These are phyloP conservation scores for Fusarium cicatricum DNA, from an alignment of 2,329 filamentous ascomycete species.

Conservation along the genomic window DNA sequence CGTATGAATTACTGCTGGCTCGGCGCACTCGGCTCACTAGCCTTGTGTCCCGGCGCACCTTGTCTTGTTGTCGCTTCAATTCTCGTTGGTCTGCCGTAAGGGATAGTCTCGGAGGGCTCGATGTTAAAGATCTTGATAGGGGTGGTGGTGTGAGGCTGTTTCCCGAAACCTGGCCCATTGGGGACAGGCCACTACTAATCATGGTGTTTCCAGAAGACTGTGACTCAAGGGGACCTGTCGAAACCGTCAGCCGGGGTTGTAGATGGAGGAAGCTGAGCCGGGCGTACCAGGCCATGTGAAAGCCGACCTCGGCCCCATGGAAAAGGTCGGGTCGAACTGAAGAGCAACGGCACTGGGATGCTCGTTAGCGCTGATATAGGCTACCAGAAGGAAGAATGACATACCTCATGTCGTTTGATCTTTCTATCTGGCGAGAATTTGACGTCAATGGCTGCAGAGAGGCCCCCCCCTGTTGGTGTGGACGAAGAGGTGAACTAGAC, in stretches of 20 bases:
- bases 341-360: slow-evolving; percentile 56
- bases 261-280: background rate
- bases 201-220: slow-evolving; percentile 45
- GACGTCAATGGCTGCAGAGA: slow-evolving; percentile 23
- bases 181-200: slow-evolving; percentile 55
- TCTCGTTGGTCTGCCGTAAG: slow-evolving; percentile 69
- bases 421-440: slow-evolving; percentile 19
- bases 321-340: slow-evolving; percentile 60
- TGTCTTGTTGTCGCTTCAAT: slow-evolving; percentile 68
- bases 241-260: slow-evolving; percentile 4
- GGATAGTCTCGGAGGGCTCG: slow-evolving; percentile 63
- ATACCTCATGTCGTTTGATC: slow-evolving; percentile 39
- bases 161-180: slow-evolving; percentile 58
- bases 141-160: slow-evolving; percentile 60
- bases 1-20: slow-evolving; percentile 57
- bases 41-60: slow-evolving; percentile 66
- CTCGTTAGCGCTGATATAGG: slow-evolving; percentile 18
- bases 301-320: slow-evolving; percentile 59
- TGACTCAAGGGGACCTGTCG: slow-evolving; percentile 48
- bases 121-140: slow-evolving; percentile 61
- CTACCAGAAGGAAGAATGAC: background rate
- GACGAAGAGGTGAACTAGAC: slow-evolving; percentile 26
- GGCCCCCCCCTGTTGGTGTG: slow-evolving; percentile 19
- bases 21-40: slow-evolving; percentile 59
- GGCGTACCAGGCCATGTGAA: slow-evolving; percentile 60